Evolutionary conservation across 1,139 yeast genomes (phyloP).

Genomic region (Hyphopichia buzzinii): DNA sequence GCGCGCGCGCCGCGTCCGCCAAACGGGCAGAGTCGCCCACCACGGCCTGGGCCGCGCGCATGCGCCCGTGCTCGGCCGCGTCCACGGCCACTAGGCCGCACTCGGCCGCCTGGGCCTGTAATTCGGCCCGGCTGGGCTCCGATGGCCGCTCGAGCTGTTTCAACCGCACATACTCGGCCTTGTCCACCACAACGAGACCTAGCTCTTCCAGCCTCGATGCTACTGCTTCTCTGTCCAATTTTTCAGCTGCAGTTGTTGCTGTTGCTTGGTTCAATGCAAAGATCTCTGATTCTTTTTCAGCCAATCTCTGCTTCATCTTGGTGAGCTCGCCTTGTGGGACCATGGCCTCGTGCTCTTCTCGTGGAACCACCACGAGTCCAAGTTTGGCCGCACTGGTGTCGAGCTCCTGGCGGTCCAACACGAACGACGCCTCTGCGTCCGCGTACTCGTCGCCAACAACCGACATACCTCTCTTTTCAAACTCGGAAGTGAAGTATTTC

Average conservation of each 20-base stretch:
- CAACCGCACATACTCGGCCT: slow-evolving; percentile 28
- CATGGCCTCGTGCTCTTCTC: slow-evolving; percentile 19
- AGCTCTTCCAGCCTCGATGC: slow-evolving; percentile 41
- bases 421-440: slow-evolving; percentile 38
- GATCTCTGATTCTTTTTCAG: slow-evolving; percentile 33
- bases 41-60: background rate
- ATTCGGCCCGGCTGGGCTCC: background rate
- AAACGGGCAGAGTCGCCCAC: slow-evolving; percentile 18
- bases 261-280: slow-evolving; percentile 19
- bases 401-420: slow-evolving; percentile 28
- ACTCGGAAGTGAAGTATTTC: too few relatives aligned
- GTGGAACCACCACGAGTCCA: slow-evolving; percentile 37
- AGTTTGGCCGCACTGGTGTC: slow-evolving; percentile 26
- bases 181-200: slow-evolving; percentile 43
- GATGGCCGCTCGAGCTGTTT: background rate
- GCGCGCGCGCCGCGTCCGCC: slow-evolving; percentile 33
- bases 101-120: background rate
- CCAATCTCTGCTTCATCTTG: slow-evolving; percentile 29
- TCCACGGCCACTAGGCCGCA: background rate
- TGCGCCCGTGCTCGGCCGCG: background rate
- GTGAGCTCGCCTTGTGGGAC: slow-evolving; percentile 27
- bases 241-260: slow-evolving; percentile 5
- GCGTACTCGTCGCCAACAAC: slow-evolving; percentile 19
- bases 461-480: too few relatives aligned
- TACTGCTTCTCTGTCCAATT: slow-evolving; percentile 22